Percentiles rank a stretch among this genome's conserved stretches.
phyloP scores from a whole-genome alignment of 352 stramenopile genomes.

The Pythium vanterpoolii region DNA sequence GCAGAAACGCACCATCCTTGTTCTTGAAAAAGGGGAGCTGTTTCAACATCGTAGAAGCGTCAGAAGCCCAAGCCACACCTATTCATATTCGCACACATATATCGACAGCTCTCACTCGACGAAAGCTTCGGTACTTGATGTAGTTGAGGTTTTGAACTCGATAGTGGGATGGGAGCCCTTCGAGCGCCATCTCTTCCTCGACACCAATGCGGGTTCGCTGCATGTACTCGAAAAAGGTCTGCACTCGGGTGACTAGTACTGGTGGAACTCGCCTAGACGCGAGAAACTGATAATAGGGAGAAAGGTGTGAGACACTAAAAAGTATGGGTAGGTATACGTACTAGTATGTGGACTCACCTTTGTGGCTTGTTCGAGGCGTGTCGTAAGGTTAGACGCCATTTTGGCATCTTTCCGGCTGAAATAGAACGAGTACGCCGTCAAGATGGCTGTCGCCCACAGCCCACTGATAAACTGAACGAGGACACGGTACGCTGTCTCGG shows the following conservation, averaged over 20 bases:
- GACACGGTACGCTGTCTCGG: slow-evolving; percentile 58
- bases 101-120: slow-evolving; percentile 16
- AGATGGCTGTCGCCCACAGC: slow-evolving; percentile 63
- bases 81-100: background rate
- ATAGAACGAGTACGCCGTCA: slow-evolving; percentile 70
- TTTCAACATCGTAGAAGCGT: background rate
- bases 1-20: slow-evolving; percentile 25
- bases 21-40: slow-evolving; percentile 27
- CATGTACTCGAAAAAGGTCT: slow-evolving; percentile 73
- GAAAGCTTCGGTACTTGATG: slow-evolving; percentile 26
- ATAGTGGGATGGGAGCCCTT: slow-evolving; percentile 22
- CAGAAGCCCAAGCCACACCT: background rate
- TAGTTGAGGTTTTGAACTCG: slow-evolving; percentile 22
- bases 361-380: slow-evolving; percentile 45
- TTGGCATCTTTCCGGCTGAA: slow-evolving; percentile 65
- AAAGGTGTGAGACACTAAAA: background rate
- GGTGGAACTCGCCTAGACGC: slow-evolving; percentile 31
- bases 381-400: slow-evolving; percentile 62
- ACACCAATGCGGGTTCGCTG: slow-evolving; percentile 50
- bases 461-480: slow-evolving; percentile 58
- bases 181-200: slow-evolving; percentile 25
- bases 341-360: slow-evolving; percentile 21
- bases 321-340: background rate
- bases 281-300: slow-evolving; percentile 32
- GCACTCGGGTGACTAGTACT: slow-evolving; percentile 30